A percentile compares a stretch with the other conserved stretches of the same genome.
These are phyloP conservation scores for Alternaria ethzedia DNA, from an alignment of 2,329 filamentous ascomycete genomes.

Conservation along the genomic window DNA sequence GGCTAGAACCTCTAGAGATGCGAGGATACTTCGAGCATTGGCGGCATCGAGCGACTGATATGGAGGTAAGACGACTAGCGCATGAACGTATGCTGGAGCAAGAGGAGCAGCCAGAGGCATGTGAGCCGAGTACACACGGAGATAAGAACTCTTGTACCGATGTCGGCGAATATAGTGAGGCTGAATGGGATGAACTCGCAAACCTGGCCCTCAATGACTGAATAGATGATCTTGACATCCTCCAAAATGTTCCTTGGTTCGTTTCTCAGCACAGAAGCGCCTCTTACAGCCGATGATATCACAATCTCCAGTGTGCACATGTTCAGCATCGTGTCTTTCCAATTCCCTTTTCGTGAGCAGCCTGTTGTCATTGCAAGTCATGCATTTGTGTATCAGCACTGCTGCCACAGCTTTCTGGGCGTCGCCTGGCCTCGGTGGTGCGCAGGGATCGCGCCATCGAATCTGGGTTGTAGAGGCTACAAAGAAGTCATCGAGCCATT, in stretches of 20 bases:
- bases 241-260: neutral
- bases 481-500: conserved; percentile 19
- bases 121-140: neutral
- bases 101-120: neutral
- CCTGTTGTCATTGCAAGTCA: conserved; percentile 26
- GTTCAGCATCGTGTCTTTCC: conserved; percentile 32
- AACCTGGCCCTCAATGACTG: neutral
- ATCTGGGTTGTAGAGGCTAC: conserved; percentile 35
- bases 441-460: conserved; percentile 29
- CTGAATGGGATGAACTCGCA: neutral
- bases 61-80: neutral
- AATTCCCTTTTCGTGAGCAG: conserved; percentile 34
- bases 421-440: conserved; percentile 12
- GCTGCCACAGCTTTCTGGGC: conserved; percentile 12
- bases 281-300: conserved; percentile 21
- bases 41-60: neutral
- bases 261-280: conserved; percentile 30
- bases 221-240: conserved; percentile 20
- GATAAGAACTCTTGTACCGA: neutral
- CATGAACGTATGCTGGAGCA: neutral
- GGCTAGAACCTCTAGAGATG: neutral
- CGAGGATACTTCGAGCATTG: neutral
- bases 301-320: conserved; percentile 31
- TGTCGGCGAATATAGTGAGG: neutral
- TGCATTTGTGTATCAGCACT: conserved; percentile 28